These are phyloP conservation scores for Cymbidium sinense DNA, from an alignment of 106 monocot species.

Conservation along the genomic window DNA sequence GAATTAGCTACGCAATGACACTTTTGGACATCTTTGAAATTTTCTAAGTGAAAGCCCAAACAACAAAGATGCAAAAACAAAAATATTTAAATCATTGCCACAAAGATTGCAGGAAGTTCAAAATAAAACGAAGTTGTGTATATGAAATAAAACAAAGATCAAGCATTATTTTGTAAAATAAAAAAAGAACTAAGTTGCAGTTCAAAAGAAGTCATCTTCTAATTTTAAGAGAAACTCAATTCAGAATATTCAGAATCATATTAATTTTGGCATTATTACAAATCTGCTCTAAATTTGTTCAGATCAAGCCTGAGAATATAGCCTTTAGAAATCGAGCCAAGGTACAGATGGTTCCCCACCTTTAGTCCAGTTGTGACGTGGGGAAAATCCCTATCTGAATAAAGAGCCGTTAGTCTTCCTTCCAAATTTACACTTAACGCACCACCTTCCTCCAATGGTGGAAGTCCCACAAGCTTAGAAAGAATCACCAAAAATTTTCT, in stretches of 20 bases:
- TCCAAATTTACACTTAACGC: slow-evolving; percentile 42
- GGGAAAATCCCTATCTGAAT: slow-evolving; percentile 26
- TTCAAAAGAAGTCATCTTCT: too few relatives aligned
- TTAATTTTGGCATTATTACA: neutral
- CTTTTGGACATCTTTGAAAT: too few relatives aligned
- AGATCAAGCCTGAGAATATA: slow-evolving; percentile 51
- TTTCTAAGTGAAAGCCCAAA: too few relatives aligned
- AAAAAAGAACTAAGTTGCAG: too few relatives aligned
- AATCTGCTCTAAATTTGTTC: neutral
- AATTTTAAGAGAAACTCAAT: neutral
- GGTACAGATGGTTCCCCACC: slow-evolving; percentile 55
- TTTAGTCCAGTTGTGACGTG: slow-evolving; percentile 39
- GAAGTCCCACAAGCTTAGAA: slow-evolving; percentile 9
- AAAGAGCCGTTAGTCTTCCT: slow-evolving; percentile 40
- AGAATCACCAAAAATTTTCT: slow-evolving; percentile 31
- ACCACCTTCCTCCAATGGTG: slow-evolving; percentile 23
- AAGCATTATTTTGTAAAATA: too few relatives aligned
- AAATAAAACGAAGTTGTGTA: too few relatives aligned
- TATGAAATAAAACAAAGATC: too few relatives aligned
- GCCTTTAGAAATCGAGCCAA: slow-evolving; percentile 30
- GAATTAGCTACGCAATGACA: too few relatives aligned
- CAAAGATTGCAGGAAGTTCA: too few relatives aligned
- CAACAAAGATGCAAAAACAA: too few relatives aligned
- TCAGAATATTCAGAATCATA: neutral
- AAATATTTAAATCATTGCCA: too few relatives aligned